Percentiles rank a stretch among this genome's conserved stretches.
These are phyloP conservation scores for Ricinus communis DNA, from an alignment of 345 rosid species.

Conservation along the genomic window DNA sequence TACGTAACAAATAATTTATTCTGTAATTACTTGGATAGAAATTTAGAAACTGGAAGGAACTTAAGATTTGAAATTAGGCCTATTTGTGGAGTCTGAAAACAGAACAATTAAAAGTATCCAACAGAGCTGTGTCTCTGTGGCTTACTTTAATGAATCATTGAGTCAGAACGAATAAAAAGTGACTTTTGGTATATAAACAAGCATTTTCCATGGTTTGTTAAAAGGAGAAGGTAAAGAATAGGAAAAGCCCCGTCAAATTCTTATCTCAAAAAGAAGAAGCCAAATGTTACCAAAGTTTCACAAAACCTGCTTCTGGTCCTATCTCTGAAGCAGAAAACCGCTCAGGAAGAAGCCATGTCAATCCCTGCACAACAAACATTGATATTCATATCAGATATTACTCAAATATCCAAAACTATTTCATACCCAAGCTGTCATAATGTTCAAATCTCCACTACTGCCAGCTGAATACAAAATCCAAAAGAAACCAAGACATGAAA, in stretches of 20 bases:
- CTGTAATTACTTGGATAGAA: background rate
- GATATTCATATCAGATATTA: constrained; percentile 16
- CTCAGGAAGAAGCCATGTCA: constrained; percentile 95
- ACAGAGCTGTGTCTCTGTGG: background rate
- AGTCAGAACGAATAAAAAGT: too few relatives aligned
- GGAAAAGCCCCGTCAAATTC: constrained; percentile 11
- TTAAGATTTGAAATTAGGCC: background rate
- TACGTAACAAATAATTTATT: background rate
- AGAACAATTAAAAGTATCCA: background rate
- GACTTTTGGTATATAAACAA: too few relatives aligned
- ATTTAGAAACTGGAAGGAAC: background rate
- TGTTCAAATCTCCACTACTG: background rate
- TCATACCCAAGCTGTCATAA: background rate
- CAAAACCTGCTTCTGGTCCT: constrained; percentile 99
- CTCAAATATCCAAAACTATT: background rate
- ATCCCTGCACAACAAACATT: constrained; percentile 55
- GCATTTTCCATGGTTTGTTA: background rate
- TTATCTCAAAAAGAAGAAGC: constrained; percentile 43
- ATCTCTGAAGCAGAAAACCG: constrained; percentile 88
- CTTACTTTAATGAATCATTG: too few relatives aligned
- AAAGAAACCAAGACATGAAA: background rate
- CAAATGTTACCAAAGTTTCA: constrained; percentile 84
- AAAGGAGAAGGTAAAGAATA: constrained; percentile 1
- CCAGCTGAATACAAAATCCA: background rate
- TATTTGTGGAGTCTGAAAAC: background rate